phyloP scores from a whole-genome alignment of 345 rosid genomes.

The Garcia nutans region DNA sequence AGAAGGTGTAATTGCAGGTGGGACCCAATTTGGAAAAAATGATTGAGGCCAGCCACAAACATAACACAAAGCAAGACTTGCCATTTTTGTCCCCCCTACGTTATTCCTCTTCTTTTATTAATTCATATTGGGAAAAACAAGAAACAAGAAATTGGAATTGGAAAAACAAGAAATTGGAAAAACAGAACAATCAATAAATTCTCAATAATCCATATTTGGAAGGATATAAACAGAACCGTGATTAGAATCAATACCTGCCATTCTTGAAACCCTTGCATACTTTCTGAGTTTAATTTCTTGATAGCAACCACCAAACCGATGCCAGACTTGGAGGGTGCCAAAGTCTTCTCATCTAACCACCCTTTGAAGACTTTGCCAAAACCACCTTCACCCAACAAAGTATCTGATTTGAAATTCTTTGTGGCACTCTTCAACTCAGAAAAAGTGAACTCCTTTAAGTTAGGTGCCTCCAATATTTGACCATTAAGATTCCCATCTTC shows the following conservation, averaged over 20 bases:
- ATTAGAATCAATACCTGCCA: slow-evolving; percentile 61
- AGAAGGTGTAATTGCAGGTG: slow-evolving; percentile 11
- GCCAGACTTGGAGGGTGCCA: slow-evolving; percentile 56
- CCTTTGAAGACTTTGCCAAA: slow-evolving; percentile 86
- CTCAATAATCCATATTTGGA: background rate
- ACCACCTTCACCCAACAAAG: slow-evolving; percentile 77
- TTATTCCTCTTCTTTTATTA: background rate
- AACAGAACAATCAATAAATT: background rate
- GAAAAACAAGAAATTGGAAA: background rate
- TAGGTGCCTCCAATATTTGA: slow-evolving; percentile 34
- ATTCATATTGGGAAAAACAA: too few species aligned
- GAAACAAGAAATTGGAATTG: background rate
- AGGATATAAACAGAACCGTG: background rate
- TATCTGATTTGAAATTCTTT: slow-evolving; percentile 56
- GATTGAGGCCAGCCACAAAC: slow-evolving; percentile 8
- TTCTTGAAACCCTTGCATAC: slow-evolving; percentile 68
- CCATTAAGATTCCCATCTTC: slow-evolving; percentile 26
- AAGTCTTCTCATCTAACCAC: slow-evolving; percentile 64
- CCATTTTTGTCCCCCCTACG: background rate
- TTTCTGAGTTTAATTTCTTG: slow-evolving; percentile 65
- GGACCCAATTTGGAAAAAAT: slow-evolving; percentile 17
- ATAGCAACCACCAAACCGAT: slow-evolving; percentile 68
- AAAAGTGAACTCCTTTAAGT: slow-evolving; percentile 55
- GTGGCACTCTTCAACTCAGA: slow-evolving; percentile 62
- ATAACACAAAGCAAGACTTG: background rate